Conservation (phyloP, 1,139 yeast species). For the Pichia sp. region DNA sequence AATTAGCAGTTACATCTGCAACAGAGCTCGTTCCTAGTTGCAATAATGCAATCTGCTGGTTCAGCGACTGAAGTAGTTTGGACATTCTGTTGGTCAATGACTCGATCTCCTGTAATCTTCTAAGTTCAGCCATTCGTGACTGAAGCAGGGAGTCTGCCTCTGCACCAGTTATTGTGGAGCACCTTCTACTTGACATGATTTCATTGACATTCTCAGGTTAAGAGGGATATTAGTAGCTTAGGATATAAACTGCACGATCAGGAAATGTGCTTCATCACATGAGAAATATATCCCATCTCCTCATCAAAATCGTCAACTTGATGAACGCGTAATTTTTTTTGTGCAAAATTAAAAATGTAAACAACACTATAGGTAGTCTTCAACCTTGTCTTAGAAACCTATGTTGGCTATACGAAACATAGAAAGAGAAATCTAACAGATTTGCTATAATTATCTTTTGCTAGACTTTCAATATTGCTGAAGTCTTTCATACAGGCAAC, state of each 20-base stretch:
- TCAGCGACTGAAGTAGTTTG: background rate
- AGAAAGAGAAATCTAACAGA: background rate
- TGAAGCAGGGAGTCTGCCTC: conserved; percentile 21
- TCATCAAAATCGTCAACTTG: background rate
- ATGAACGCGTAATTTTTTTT: background rate
- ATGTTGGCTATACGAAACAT: too few relatives aligned
- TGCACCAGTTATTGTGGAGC: conserved; percentile 16
- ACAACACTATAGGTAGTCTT: background rate
- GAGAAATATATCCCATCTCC: background rate
- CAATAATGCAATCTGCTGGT: conserved; percentile 6
- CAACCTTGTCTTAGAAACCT: too few relatives aligned
- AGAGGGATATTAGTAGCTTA: background rate
- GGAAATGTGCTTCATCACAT: background rate
- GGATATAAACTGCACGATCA: background rate
- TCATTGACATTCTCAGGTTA: background rate
- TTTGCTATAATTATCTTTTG: background rate
- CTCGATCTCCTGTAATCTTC: conserved; percentile 46
- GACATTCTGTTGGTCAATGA: conserved; percentile 35
- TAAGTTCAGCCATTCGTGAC: conserved; percentile 53
- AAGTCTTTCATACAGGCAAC: background rate
- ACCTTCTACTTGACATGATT: conserved; percentile 15
- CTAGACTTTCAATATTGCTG: background rate
- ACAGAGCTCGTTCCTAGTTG: conserved; percentile 35
- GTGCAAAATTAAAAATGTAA: background rate
- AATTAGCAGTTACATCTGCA: conserved; percentile 52